Conservation (phyloP, 2,329 filamentous ascomycete genomes). For the Claviceps maximensis region DNA sequence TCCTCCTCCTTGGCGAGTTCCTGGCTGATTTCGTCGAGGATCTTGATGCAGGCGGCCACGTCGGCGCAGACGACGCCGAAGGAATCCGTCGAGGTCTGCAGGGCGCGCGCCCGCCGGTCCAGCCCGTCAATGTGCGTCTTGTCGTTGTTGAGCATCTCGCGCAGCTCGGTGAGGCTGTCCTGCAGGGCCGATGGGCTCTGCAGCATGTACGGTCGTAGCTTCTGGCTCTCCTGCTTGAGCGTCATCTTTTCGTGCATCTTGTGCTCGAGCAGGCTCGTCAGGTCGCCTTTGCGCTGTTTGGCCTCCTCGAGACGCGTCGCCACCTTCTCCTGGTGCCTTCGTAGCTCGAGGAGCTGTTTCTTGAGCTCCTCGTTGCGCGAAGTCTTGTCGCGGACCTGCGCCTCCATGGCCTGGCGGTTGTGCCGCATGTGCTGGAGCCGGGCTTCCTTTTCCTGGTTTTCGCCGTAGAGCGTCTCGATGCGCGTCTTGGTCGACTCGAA, state of each 20-base stretch:
- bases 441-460: slow-evolving; percentile 78
- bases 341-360: slow-evolving; percentile 64
- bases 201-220: slow-evolving; percentile 81
- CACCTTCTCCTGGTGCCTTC: slow-evolving; percentile 70
- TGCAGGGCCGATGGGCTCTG: slow-evolving; percentile 80
- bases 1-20: slow-evolving; percentile 88
- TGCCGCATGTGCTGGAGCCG: slow-evolving; percentile 69
- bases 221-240: slow-evolving; percentile 72
- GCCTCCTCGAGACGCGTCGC: slow-evolving; percentile 71
- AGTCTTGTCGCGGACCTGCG: slow-evolving; percentile 71
- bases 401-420: slow-evolving; percentile 69
- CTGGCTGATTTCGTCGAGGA: slow-evolving; percentile 74
- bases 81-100: slow-evolving; percentile 85
- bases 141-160: slow-evolving; percentile 62
- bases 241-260: slow-evolving; percentile 57
- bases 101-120: slow-evolving; percentile 72
- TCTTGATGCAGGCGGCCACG: slow-evolving; percentile 74
- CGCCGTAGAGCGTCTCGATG: slow-evolving; percentile 72
- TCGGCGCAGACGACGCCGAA: slow-evolving; percentile 76
- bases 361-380: slow-evolving; percentile 80
- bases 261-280: slow-evolving; percentile 60
- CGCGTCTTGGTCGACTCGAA: slow-evolving; percentile 72
- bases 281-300: slow-evolving; percentile 63
- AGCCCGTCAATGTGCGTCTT: slow-evolving; percentile 77
- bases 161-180: slow-evolving; percentile 67